A percentile compares a stretch with the other conserved stretches of the same genome.
These are phyloP conservation scores for Nicotiana tomentosiformis DNA, from an alignment of 257 asterid genomes.

Conservation along the genomic window DNA sequence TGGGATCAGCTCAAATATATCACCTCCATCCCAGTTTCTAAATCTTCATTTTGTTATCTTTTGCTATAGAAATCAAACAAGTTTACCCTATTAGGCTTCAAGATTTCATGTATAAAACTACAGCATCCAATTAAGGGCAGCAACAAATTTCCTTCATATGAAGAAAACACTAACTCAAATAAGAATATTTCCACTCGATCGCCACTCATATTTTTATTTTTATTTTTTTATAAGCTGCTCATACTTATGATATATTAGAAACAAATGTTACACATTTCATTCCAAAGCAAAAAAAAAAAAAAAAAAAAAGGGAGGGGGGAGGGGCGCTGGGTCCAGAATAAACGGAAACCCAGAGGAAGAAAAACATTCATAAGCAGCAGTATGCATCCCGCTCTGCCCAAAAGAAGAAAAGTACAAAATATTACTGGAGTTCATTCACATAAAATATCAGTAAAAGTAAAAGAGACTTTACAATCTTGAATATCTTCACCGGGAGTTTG, in stretches of 20 bases:
- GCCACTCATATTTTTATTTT: neutral
- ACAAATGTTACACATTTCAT: neutral
- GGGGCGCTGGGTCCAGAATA: no score
- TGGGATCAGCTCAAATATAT: neutral
- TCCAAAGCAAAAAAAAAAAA: neutral
- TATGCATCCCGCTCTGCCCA: neutral
- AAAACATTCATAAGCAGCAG: neutral
- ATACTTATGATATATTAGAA: neutral
- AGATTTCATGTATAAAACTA: neutral
- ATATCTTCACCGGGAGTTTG: constrained; percentile 52
- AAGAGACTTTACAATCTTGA: constrained; percentile 44
- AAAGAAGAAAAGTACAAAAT: neutral
- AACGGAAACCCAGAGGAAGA: neutral
- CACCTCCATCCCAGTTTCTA: neutral
- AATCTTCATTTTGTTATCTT: neutral
- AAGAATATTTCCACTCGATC: neutral
- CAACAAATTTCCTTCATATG: neutral
- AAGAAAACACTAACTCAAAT: neutral
- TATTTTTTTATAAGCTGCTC: neutral
- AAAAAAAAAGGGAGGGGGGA: no score
- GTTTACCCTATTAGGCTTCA: neutral
- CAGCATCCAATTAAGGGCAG: neutral
- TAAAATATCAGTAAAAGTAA: neutral
- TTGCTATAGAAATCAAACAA: neutral
- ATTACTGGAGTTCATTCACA: neutral